Evolutionary conservation across 495 filamentous ascomycete genomes (phyloP).

Genomic region (Recurvomyces mirabilis): DNA sequence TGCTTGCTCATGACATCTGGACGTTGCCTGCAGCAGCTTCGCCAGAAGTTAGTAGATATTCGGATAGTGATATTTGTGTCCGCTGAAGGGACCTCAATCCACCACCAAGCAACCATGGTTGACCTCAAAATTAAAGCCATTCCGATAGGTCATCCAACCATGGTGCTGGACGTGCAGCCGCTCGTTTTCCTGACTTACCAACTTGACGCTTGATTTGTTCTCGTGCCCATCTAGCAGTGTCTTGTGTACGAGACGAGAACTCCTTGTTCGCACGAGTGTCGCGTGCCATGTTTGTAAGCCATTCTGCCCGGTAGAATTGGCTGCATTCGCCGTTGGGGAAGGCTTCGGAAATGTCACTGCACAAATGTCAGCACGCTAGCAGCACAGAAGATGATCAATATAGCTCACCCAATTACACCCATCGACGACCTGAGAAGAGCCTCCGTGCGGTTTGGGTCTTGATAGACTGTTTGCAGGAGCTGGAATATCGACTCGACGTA

Average conservation of each 20-base stretch:
- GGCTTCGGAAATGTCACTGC: conserved; percentile 82
- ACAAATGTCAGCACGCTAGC: conserved; percentile 4
- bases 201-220: conserved; percentile 95
- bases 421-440: conserved; percentile 81
- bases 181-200: too few species aligned
- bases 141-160: too few species aligned
- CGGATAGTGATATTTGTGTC: conserved; percentile 4
- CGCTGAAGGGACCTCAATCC: too few species aligned
- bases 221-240: conserved; percentile 92
- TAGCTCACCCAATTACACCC: conserved; percentile 84
- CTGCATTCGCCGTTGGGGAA: conserved; percentile 84
- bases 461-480: conserved; percentile 68
- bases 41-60: conserved; percentile 10
- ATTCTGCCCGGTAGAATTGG: conserved; percentile 75
- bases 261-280: conserved; percentile 78
- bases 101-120: too few species aligned
- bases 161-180: too few species aligned
- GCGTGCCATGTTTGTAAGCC: conserved; percentile 76
- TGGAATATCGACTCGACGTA: conserved; percentile 83
- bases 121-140: too few species aligned
- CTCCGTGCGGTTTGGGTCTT: conserved; percentile 79
- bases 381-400: conserved; percentile 4
- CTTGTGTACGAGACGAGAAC: conserved; percentile 68
- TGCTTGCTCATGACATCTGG: conserved; percentile 13
- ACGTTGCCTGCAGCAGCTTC: conserved; percentile 18